phyloP scores from a whole-genome alignment of 2,329 filamentous ascomycete genomes.

The Ceratocystis eucalypticola region DNA sequence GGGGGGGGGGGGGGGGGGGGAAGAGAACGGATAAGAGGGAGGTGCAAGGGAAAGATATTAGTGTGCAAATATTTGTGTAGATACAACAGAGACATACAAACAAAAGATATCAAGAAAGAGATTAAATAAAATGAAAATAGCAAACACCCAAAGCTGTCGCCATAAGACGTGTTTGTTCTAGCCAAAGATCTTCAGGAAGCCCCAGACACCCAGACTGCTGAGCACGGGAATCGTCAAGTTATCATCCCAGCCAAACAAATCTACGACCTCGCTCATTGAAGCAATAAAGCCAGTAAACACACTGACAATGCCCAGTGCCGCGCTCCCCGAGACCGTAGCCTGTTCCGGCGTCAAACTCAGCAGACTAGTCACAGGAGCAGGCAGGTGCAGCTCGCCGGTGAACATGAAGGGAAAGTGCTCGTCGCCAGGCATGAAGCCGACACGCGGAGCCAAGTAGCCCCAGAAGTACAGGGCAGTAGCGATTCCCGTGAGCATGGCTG shows the following conservation, averaged over 20 bases:
- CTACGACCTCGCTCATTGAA: constrained; percentile 76
- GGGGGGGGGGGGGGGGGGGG: not conserved
- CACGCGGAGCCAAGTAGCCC: constrained; percentile 63
- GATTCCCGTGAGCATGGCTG: constrained; percentile 73
- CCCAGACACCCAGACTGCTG: constrained; percentile 78
- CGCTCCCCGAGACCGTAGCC: constrained; percentile 50
- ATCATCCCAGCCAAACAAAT: constrained; percentile 90
- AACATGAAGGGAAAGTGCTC: constrained; percentile 66
- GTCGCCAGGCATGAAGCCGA: constrained; percentile 55
- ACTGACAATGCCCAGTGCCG: constrained; percentile 69
- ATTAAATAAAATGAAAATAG: not conserved
- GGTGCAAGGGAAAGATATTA: not conserved
- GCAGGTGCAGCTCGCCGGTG: constrained; percentile 60
- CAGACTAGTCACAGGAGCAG: constrained; percentile 40
- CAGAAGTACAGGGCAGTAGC: constrained; percentile 75
- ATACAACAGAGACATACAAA: not conserved
- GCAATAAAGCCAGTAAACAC: constrained; percentile 80
- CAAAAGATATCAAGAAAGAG: not conserved
- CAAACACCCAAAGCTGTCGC: not conserved
- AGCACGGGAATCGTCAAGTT: constrained; percentile 93
- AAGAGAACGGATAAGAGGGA: not conserved
- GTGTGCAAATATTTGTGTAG: not conserved
- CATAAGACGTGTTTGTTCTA: constrained; percentile 25
- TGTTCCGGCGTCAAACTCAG: constrained; percentile 48
- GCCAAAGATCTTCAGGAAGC: constrained; percentile 78